phyloP scores from a whole-genome alignment of 352 stramenopile genomes.

The Globisporangium mamillatum region DNA sequence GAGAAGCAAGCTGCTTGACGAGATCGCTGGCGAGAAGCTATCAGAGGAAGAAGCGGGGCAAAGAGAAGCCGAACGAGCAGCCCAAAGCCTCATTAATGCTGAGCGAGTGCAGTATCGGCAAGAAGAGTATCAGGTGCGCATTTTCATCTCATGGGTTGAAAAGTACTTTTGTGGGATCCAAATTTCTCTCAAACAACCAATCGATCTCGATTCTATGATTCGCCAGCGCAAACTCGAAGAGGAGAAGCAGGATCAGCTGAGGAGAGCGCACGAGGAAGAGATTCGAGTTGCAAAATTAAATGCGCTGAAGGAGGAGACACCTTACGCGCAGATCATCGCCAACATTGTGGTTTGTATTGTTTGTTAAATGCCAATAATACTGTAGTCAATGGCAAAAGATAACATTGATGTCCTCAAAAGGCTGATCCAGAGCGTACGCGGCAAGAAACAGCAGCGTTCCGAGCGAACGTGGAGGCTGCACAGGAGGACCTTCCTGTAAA shows the following conservation, averaged over 20 bases:
- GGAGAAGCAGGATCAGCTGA: conserved; percentile 31
- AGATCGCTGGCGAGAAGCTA: conserved; percentile 41
- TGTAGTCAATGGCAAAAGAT: neutral
- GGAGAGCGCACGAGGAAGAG: conserved; percentile 27
- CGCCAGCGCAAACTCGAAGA: conserved; percentile 55
- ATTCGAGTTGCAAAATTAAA: conserved; percentile 46
- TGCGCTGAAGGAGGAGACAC: conserved; percentile 59
- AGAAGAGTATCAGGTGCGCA: conserved; percentile 46
- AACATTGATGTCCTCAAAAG: conserved; percentile 24
- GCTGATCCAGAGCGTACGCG: conserved; percentile 56
- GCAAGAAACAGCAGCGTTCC: conserved; percentile 71
- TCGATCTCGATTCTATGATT: neutral
- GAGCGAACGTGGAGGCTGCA: conserved; percentile 57
- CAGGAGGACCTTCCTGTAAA: conserved; percentile 55
- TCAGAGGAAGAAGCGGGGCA: conserved; percentile 31
- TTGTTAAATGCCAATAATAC: neutral
- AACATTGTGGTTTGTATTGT: conserved; percentile 41
- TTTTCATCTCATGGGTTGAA: neutral
- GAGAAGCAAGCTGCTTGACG: conserved; percentile 37
- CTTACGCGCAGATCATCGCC: conserved; percentile 63
- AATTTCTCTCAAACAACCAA: neutral
- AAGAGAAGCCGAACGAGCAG: conserved; percentile 30
- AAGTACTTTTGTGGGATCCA: neutral
- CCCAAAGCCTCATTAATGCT: conserved; percentile 48
- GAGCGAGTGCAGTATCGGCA: conserved; percentile 65